A percentile compares a stretch with the other conserved stretches of the same genome.
Evolutionary conservation across 2,329 filamentous ascomycete genomes (phyloP).

Genomic region (Lizonia empirigonia): DNA sequence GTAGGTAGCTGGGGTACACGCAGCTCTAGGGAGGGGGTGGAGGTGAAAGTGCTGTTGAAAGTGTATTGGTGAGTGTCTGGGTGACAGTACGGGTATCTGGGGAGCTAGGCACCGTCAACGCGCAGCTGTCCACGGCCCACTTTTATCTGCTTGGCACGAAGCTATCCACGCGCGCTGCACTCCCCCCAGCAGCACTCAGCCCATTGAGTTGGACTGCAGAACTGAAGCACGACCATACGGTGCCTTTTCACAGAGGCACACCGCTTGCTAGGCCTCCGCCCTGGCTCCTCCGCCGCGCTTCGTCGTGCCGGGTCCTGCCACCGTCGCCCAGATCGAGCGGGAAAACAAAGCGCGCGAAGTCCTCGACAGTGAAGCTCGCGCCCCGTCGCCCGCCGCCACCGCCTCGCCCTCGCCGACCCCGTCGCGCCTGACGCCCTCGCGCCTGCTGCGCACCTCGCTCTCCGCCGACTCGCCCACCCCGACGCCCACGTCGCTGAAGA

Average conservation of each 20-base stretch:
- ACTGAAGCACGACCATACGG: too few relatives aligned
- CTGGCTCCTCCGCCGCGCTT: constrained; percentile 15
- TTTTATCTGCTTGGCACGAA: constrained; percentile 7
- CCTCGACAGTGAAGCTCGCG: constrained; percentile 11
- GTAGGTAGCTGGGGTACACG: too few relatives aligned
- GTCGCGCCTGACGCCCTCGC: constrained; percentile 8
- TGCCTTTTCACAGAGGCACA: constrained; percentile 11
- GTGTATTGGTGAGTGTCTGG: too few relatives aligned
- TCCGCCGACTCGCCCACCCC: constrained; percentile 6
- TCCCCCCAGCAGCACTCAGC: constrained; percentile 3
- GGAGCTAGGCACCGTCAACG: constrained; percentile 11
- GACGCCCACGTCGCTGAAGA: constrained; percentile 2
- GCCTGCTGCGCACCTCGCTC: constrained; percentile 9
- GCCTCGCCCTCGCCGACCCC: neutral
- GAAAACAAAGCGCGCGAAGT: constrained; percentile 16
- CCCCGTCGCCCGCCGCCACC: constrained; percentile 16
- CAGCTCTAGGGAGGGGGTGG: neutral
- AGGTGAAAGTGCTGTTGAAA: neutral
- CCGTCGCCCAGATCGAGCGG: constrained; percentile 9
- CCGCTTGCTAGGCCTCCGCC: constrained; percentile 14
- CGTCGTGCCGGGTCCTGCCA: constrained; percentile 15
- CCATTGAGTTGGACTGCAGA: too few relatives aligned
- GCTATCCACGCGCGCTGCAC: constrained; percentile 9
- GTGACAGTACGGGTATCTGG: too few relatives aligned
- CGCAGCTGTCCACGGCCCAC: constrained; percentile 9